Evolutionary conservation across 2,329 filamentous ascomycete genomes (phyloP).

Genomic region (Proliferodiscus dingleyae): DNA sequence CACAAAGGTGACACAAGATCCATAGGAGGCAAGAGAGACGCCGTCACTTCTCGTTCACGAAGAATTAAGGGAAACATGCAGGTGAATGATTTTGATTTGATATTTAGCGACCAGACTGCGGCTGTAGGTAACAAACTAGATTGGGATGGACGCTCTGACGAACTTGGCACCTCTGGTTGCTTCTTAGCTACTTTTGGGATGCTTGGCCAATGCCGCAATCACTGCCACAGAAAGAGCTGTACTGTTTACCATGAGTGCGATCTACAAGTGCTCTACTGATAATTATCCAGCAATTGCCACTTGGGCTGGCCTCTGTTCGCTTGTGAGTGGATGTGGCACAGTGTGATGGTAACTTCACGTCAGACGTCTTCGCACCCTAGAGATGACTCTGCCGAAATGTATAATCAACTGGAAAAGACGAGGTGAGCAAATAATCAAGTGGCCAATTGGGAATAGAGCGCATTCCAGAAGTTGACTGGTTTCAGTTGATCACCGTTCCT

Average conservation of each 20-base stretch:
- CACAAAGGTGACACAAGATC: too few species aligned
- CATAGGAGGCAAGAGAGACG: too few species aligned
- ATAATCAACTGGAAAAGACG: too few species aligned
- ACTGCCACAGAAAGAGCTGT: not conserved
- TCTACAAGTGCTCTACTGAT: not conserved
- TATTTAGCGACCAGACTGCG: too few species aligned
- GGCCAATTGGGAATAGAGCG: not conserved
- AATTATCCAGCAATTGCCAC: not conserved
- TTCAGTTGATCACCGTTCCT: not conserved
- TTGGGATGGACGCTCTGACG: too few species aligned
- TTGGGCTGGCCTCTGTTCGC: not conserved
- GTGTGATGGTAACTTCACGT: too few species aligned
- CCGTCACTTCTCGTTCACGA: too few species aligned
- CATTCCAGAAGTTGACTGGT: not conserved
- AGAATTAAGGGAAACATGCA: too few species aligned
- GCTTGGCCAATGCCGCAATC: slow-evolving; percentile 2
- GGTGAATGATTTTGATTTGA: too few species aligned
- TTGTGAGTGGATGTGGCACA: not conserved
- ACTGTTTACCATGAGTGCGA: not conserved
- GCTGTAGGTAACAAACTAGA: too few species aligned
- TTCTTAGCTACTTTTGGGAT: not conserved
- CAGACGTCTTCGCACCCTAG: too few species aligned
- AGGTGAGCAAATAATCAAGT: not conserved
- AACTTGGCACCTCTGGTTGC: not conserved
- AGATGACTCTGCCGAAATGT: too few species aligned